Percentiles rank a stretch among this genome's conserved stretches.
These are phyloP conservation scores for Syzygium syzygioides DNA, from an alignment of 441 rosid species.

Conservation along the genomic window DNA sequence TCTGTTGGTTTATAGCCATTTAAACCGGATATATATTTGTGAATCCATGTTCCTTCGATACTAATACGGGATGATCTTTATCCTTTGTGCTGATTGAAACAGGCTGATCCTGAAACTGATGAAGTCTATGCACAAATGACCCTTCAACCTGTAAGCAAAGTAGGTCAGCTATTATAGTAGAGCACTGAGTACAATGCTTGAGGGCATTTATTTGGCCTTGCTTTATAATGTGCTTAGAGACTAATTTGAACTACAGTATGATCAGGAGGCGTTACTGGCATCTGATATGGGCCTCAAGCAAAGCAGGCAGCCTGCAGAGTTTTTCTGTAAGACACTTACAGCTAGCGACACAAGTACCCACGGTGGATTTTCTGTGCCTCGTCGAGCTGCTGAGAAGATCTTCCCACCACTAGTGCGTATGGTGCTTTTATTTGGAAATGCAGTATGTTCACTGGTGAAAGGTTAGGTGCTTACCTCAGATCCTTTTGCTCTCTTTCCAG, in stretches of 20 bases:
- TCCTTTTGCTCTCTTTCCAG: slow-evolving; percentile 32
- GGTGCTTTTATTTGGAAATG: slow-evolving; percentile 1
- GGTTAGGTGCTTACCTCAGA: slow-evolving; percentile 15
- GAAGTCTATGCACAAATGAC: slow-evolving; percentile 99
- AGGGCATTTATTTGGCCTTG: not conserved
- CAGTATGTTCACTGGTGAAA: not conserved
- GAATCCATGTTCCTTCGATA: not conserved
- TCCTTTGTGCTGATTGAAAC: slow-evolving; percentile 15
- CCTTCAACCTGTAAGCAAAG: slow-evolving; percentile 86
- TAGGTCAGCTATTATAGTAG: slow-evolving; percentile 40
- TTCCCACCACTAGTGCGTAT: slow-evolving; percentile 75
- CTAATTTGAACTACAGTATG: slow-evolving; percentile 41
- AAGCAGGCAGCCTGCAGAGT: slow-evolving; percentile 74
- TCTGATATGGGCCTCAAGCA: slow-evolving; percentile 82
- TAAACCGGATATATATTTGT: not conserved
- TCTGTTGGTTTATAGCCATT: not conserved
- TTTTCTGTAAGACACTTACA: slow-evolving; percentile 94
- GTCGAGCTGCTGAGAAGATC: slow-evolving; percentile 93
- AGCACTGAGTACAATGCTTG: not conserved
- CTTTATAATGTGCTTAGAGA: not conserved
- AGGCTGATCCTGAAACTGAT: slow-evolving; percentile 94
- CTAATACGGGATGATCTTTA: not conserved
- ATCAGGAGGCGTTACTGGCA: slow-evolving; percentile 76
- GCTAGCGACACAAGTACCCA: slow-evolving; percentile 98
- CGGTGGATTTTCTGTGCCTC: slow-evolving; percentile 96